Base-by-base conservation (phyloP, 805 yeast species). In the Sugiyamaella valdiviana region DNA sequence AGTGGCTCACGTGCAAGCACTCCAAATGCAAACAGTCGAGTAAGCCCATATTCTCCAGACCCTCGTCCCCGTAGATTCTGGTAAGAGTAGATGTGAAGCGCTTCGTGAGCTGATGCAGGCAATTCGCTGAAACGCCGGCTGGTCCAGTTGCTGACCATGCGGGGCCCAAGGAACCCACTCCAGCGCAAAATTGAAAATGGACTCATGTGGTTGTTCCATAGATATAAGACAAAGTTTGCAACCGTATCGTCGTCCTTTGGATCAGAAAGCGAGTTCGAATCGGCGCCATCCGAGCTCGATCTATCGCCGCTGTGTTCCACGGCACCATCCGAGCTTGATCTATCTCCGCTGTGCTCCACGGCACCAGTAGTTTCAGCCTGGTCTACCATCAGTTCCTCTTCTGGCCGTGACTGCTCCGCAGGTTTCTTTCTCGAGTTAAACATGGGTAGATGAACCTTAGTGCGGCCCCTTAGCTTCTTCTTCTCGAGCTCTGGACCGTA, bases 1-100 rank as follows among this genome's bases (percentile, higher is more conserved):
- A 93, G 67, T 0, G 98, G 95, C 56, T 74, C 68, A 52, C 96
- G 72, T 0, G 97, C 95, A 38, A 79, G 77, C 0, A 95, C 98
- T 3, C 97, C 98, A 3, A 96, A 95, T 0, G 86, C 89, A 22
- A 91, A 69, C 14, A 88, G 69, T 57, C 83, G 82, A 51, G 86
- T 84, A 53, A 91, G 70, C 71, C 90, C 82, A 63, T 89, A 90
- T 66, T 93, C 98, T 7, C 98, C 98, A 0, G 93, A 85, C 0
- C 97, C 97, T 2, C 73, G 77, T 9, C 85, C 82, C 52, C 80
- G 85, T 71, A 91, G 90, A 14, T 88, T 85, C 5, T 82, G 78
- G 65, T 90, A 89, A 0, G 91, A 71, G 63, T 91, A 93, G 54
- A 73, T 71, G 59, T 91, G 98, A 55, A 91, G 68, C 3, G 76